These are phyloP conservation scores for Rhizopus delemar DNA, from an alignment of 371 early-diverging fungal genomes.

Conservation along the genomic window DNA sequence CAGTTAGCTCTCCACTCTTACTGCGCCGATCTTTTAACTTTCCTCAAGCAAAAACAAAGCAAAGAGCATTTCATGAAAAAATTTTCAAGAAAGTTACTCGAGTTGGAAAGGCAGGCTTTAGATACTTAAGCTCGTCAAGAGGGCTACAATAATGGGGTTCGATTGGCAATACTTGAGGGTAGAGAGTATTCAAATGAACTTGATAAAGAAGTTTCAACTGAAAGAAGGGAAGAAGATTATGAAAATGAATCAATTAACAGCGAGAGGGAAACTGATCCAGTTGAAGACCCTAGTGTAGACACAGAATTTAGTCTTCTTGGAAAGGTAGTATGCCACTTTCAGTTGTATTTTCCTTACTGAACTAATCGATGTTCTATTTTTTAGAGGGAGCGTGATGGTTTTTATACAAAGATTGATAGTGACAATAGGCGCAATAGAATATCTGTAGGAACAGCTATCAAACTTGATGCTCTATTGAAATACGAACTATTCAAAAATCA, in stretches of 20 bases:
- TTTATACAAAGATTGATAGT: constrained; percentile 3
- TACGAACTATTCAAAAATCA: constrained; percentile 9
- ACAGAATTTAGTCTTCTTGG: background rate
- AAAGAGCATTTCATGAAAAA: background rate
- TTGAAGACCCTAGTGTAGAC: constrained; percentile 23
- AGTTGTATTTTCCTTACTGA: constrained; percentile 4
- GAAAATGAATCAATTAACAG: background rate
- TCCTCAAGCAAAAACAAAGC: background rate
- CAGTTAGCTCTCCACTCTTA: background rate
- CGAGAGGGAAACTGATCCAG: constrained; percentile 74
- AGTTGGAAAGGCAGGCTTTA: constrained; percentile 1
- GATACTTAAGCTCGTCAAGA: background rate
- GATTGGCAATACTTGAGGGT: background rate
- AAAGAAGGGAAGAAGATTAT: constrained; percentile 1
- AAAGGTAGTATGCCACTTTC: constrained; percentile 11
- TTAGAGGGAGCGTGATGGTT: constrained; percentile 10
- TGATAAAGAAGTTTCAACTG: constrained; percentile 4
- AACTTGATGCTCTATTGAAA: constrained; percentile 9
- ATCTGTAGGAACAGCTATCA: constrained; percentile 12
- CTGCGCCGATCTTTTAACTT: background rate
- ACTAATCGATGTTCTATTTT: constrained; percentile 5
- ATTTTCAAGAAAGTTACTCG: background rate
- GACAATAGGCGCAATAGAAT: constrained; percentile 3
- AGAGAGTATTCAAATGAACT: background rate
- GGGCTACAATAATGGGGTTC: constrained; percentile 3